Conservation (phyloP, 805 yeast genomes). For the Schizosaccharomyces japonicus region DNA sequence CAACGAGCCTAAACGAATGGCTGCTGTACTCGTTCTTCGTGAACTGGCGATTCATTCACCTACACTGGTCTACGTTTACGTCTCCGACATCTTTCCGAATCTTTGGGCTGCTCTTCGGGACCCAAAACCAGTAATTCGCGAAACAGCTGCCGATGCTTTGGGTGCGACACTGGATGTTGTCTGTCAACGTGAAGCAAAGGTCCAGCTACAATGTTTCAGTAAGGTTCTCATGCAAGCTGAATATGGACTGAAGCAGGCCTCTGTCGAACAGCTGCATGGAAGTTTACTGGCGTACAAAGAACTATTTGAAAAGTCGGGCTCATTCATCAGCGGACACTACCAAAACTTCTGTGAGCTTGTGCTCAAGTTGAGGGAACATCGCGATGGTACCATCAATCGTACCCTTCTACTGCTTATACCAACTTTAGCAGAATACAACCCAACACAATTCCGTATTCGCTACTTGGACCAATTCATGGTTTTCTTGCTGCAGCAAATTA, state of each 20-base stretch:
- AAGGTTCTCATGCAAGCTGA: constrained; percentile 46
- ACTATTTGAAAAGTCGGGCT: constrained; percentile 47
- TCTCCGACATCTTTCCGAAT: constrained; percentile 52
- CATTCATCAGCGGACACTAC: constrained; percentile 44
- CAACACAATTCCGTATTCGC: constrained; percentile 48
- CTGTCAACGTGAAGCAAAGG: constrained; percentile 47
- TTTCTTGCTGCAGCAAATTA: constrained; percentile 54
- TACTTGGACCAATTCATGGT: constrained; percentile 60
- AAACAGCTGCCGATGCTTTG: constrained; percentile 63
- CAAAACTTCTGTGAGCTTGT: constrained; percentile 57
- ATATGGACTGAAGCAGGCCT: constrained; percentile 24
- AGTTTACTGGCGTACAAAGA: constrained; percentile 63
- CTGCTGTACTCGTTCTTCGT: constrained; percentile 30
- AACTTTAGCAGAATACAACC: constrained; percentile 52
- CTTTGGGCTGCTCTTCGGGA: constrained; percentile 77
- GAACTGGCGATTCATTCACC: constrained; percentile 76
- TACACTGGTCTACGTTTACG: constrained; percentile 52
- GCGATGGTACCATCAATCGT: constrained; percentile 47
- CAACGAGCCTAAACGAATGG: constrained; percentile 17
- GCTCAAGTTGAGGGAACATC: constrained; percentile 50
- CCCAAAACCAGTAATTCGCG: constrained; percentile 44
- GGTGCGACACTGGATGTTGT: constrained; percentile 57
- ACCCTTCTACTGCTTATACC: constrained; percentile 75
- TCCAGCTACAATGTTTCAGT: constrained; percentile 54
- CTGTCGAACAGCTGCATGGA: constrained; percentile 64